phyloP scores from a whole-genome alignment of 176 grass and related monocot genomes.

The Saccharum spontaneum region DNA sequence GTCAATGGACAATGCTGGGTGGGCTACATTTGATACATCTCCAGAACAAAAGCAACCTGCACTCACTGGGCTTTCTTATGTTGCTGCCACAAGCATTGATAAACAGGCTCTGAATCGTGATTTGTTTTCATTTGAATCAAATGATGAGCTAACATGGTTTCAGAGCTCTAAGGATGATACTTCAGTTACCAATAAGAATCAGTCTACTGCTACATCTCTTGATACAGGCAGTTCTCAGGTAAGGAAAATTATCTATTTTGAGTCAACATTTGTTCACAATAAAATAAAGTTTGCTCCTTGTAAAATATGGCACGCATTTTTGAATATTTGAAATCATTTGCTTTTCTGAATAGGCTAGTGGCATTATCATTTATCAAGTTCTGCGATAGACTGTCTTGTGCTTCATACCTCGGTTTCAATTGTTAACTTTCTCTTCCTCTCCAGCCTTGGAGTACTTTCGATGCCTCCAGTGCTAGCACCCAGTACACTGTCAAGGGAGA shows the following conservation, averaged over 20 bases:
- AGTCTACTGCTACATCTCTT: conserved; percentile 33
- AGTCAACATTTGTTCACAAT: neutral
- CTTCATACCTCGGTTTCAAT: conserved; percentile 8
- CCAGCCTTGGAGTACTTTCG: conserved; percentile 51
- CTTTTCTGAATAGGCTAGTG: neutral
- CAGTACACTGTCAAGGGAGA: conserved; percentile 11
- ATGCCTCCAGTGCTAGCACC: conserved; percentile 24
- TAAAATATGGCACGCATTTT: neutral
- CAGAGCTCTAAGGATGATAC: conserved; percentile 24
- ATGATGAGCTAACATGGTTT: conserved; percentile 28
- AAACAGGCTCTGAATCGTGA: conserved; percentile 14
- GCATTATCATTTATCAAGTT: neutral
- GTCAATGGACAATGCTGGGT: conserved; percentile 56
- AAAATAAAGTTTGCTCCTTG: conserved; percentile 8
- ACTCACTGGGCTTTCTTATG: conserved; percentile 24
- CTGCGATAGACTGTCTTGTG: neutral
- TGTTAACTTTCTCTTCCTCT: conserved; percentile 11
- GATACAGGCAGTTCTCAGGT: conserved; percentile 57
- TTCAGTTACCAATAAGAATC: conserved; percentile 42
- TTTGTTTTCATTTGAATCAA: conserved; percentile 44
- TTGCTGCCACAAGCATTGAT: conserved; percentile 22
- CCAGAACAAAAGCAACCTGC: conserved; percentile 39
- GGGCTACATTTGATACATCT: conserved; percentile 87
- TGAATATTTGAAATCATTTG: neutral
- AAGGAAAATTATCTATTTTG: neutral